Evolutionary conservation across 192 early-diverging fungal species (phyloP), one percentile per base, ranked within the genome.

Genomic region (Radiomyces spectabilis): DNA sequence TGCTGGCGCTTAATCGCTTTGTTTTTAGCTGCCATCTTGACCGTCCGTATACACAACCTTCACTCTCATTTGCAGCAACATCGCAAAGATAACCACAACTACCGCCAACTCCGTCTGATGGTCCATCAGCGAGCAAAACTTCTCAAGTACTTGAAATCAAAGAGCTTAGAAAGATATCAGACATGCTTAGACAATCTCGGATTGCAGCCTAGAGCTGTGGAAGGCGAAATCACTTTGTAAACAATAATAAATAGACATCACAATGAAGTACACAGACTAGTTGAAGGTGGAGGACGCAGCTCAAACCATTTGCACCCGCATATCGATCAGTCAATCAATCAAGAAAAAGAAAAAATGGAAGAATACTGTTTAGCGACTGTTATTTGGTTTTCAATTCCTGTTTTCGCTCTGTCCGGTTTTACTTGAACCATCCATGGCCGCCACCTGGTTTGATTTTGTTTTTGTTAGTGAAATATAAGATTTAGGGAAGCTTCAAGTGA

Each of bases 11-110:
- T 6, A 8, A 25, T 35, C 16, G 16, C 64, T 31, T 59, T 35
- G 39, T 18, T 52, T 45, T 16, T 64, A 92, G 95, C 91, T 35
- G 94, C 94, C 2, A 76, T 95, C 29, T 83, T 92, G 71, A 93
- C 89, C 19, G 82, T 93, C 43, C 83, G 87, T 50, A 93, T 98
- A 57, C 82, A 91, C 52, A 87, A 91, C 51, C 75, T 98, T 61
- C 57, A 84, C 48, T 76, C 82, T 15, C 95, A 98, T 65, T 55
- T 96, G 57, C 65, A 78, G 39, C 73, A 75, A 27, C 77, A 91
- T 69, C 75, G 71, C 50, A 98, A 98, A 73, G 95, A 98, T 71
- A 87, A 80, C 59, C 86, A 88, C 54, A 95, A 87, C 73, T 89
- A 92, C 60, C 83, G 91, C 45, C 69, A 80, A 40, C 81, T 96